Percentiles rank a stretch among this genome's conserved stretches.
phyloP scores from a whole-genome alignment of 2,329 filamentous ascomycete species.

The Apiospora saccharicola region DNA sequence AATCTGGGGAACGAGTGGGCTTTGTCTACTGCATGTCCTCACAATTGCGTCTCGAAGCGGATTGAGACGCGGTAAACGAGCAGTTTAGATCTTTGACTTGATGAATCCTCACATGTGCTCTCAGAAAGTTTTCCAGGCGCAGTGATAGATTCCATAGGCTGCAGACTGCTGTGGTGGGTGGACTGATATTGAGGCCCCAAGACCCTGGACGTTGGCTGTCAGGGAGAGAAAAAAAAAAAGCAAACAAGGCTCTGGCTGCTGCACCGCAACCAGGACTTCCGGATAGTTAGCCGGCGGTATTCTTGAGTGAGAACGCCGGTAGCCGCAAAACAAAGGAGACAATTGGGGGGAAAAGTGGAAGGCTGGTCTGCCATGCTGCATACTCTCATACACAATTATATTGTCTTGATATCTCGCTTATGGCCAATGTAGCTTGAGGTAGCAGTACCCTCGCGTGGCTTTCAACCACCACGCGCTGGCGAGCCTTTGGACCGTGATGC shows the following conservation, averaged over 20 bases:
- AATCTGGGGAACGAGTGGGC: neutral
- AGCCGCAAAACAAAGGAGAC: neutral
- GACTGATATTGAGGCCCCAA: neutral
- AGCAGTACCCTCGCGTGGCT: neutral
- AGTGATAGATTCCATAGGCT: too few relatives aligned
- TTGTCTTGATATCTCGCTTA: slow-evolving; percentile 5
- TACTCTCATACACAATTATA: slow-evolving; percentile 5
- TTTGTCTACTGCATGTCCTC: neutral
- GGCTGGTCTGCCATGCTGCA: neutral
- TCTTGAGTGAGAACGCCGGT: neutral
- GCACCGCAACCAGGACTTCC: neutral
- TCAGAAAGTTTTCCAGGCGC: neutral
- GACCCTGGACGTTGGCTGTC: neutral
- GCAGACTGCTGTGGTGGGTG: neutral
- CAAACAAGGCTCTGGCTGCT: neutral
- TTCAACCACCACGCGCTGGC: neutral
- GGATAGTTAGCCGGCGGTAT: neutral
- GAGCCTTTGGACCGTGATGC: neutral
- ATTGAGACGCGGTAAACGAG: neutral
- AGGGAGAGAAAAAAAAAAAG: slow-evolving; percentile 1
- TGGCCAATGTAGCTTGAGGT: too few relatives aligned
- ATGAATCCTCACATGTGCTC: neutral
- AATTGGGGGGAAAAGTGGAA: neutral
- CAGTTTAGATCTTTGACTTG: neutral
- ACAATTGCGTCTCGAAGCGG: neutral